phyloP scores from a whole-genome alignment of 768 basidiomycete species.

The Tulasnella sp. region DNA sequence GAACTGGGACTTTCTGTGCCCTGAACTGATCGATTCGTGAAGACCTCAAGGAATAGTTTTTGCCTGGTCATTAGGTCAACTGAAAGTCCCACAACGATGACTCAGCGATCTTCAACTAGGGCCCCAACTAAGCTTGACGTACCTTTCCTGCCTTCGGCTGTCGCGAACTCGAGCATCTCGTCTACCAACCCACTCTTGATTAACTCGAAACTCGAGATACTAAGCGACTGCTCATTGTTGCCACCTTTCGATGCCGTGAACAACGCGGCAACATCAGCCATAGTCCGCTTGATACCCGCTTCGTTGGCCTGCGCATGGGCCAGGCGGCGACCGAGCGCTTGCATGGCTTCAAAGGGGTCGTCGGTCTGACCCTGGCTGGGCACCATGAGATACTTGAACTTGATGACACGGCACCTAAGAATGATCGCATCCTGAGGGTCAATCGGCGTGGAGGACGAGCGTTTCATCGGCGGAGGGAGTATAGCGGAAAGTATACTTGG shows the following conservation, averaged over 20 bases:
- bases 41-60: conserved; percentile 68
- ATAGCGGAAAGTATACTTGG: conserved; percentile 9
- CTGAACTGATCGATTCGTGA: conserved; percentile 47
- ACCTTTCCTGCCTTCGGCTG: conserved; percentile 53
- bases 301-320: conserved; percentile 46
- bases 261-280: conserved; percentile 67
- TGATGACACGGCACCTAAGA: conserved; percentile 79
- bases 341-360: conserved; percentile 48
- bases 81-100: conserved; percentile 26
- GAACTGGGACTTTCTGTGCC: conserved; percentile 28
- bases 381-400: conserved; percentile 58
- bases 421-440: conserved; percentile 90
- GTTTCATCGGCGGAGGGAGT: not conserved
- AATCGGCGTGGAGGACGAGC: conserved; percentile 48
- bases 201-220: conserved; percentile 92
- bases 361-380: conserved; percentile 36
- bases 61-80: conserved; percentile 58
- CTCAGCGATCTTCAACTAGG: not conserved
- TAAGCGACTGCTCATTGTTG: conserved; percentile 37
- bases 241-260: conserved; percentile 44
- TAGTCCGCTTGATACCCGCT: conserved; percentile 46
- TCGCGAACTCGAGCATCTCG: conserved; percentile 70
- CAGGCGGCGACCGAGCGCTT: conserved; percentile 55
- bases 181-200: conserved; percentile 90
- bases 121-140: conserved; percentile 21